phyloP scores from a whole-genome alignment of 2,329 filamentous ascomycete genomes.

The Ophiostoma pallidulum region DNA sequence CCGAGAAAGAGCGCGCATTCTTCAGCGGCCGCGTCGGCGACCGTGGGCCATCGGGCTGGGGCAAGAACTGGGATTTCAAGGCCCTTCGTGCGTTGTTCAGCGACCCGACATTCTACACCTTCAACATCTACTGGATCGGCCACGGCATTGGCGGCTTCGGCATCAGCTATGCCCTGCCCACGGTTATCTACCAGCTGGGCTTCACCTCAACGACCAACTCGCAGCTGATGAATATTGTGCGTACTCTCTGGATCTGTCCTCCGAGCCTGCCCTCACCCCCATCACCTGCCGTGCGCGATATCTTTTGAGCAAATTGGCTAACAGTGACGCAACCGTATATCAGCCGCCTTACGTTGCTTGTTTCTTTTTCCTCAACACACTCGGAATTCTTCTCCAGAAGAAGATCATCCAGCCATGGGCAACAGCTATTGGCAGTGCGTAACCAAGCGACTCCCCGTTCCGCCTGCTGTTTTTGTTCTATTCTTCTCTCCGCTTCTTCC shows the following conservation, averaged over 20 bases:
- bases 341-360: slow-evolving; percentile 30
- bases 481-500: slow-evolving; percentile 7
- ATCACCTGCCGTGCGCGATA: too few relatives aligned
- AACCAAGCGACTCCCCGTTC: too few relatives aligned
- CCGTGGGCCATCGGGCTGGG: slow-evolving; percentile 23
- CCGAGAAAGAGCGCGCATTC: slow-evolving; percentile 62
- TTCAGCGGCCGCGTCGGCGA: slow-evolving; percentile 48
- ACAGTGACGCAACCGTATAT: too few relatives aligned
- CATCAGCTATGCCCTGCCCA: slow-evolving; percentile 30
- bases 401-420: slow-evolving; percentile 29
- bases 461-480: neutral
- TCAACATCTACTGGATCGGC: slow-evolving; percentile 30
- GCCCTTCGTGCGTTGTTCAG: slow-evolving; percentile 23
- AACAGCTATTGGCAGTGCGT: slow-evolving; percentile 29
- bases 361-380: slow-evolving; percentile 28
- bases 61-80: slow-evolving; percentile 25
- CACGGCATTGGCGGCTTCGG: slow-evolving; percentile 35
- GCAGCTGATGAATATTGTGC: slow-evolving; percentile 34
- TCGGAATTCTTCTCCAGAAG: slow-evolving; percentile 27
- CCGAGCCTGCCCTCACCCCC: too few relatives aligned
- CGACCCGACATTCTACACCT: slow-evolving; percentile 29
- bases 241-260: slow-evolving; percentile 6
- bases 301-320: too few relatives aligned
- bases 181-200: slow-evolving; percentile 33
- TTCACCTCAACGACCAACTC: slow-evolving; percentile 32